Evolutionary conservation across 345 rosid genomes (phyloP).

Genomic region (Eutrema heterophyllum): DNA sequence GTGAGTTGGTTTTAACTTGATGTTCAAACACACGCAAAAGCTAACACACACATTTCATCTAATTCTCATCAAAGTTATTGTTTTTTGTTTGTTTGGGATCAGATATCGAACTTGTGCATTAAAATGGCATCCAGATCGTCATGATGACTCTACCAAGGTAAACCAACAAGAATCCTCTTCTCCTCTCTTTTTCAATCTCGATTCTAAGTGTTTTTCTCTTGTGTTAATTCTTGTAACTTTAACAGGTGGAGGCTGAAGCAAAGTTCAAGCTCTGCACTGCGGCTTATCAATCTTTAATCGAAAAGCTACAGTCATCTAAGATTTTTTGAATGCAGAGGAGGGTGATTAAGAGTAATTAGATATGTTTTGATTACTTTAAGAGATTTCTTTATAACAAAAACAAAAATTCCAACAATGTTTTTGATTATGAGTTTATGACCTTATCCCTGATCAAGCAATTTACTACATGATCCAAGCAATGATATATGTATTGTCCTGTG

Average conservation of each 20-base stretch:
- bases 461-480: not conserved
- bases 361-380: not conserved
- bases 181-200: not conserved
- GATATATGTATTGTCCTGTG: not conserved
- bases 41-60: not conserved
- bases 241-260: slow-evolving; percentile 64
- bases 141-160: slow-evolving; percentile 76
- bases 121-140: slow-evolving; percentile 96
- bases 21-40: not conserved
- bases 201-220: not conserved
- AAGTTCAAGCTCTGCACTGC: slow-evolving; percentile 82
- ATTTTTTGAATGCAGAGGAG: not conserved
- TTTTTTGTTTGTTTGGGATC: not conserved
- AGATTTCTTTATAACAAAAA: not conserved
- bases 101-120: slow-evolving; percentile 78
- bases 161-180: not conserved
- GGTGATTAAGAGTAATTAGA: not conserved
- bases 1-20: slow-evolving; percentile 36
- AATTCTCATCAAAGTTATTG: not conserved
- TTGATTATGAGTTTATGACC: not conserved
- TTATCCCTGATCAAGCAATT: not conserved
- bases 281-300: slow-evolving; percentile 70
- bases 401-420: not conserved
- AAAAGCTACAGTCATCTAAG: slow-evolving; percentile 50
- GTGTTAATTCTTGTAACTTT: not conserved